Evolutionary conservation across 1,284 basidiomycete genomes (phyloP), one percentile per base, ranked within the genome.

Genomic region (Neotropicomus parvogracilis): DNA sequence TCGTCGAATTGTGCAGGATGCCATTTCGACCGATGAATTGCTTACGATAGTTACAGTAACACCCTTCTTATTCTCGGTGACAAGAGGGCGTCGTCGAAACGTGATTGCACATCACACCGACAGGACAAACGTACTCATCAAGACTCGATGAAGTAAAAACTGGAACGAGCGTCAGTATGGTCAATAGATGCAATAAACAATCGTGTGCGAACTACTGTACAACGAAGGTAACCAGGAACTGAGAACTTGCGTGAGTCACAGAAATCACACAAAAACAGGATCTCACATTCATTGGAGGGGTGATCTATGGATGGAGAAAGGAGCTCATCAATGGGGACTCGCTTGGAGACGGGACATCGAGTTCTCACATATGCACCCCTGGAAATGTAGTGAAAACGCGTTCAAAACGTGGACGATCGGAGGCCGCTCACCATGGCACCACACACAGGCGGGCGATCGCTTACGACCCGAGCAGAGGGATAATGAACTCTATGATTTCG

Each of bases 111-210:
- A 12, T 3, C 12, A 4, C 8, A 3, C 1, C 16, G 4, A 4
- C 3, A 19, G 14, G 7, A 24, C 54, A 3, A n/a, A n/a, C n/a
- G n/a, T 21, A 56, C 54, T 56, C 35, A 56, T 53, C 54, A 54
- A 56, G 20, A 56, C 47, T 26, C 45, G 50, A 26, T 56, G 54
- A 12, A 55, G 17, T 55, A 55, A 28, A 55, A 55, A 35, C 54
- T 55, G 11, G 29, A 10, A 16, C 13, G 11, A 4, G 8, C 11
- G 17, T n/a, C n/a, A n/a, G n/a, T n/a, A n/a, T n/a, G n/a, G 38
- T 34, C 1, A 11, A 29, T 4, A 7, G 2, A 17, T 28, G 10
- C 10, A 19, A 29, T n/a, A n/a, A n/a, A 1, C 12, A 21, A 36
- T n/a, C 8, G 12, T 8, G 3, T 20, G n/a, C 53, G 13, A 32